Percentiles rank a stretch among this genome's conserved stretches.
phyloP scores from a whole-genome alignment of 176 grass and related monocot genomes.

The Phyllostachys edulis region DNA sequence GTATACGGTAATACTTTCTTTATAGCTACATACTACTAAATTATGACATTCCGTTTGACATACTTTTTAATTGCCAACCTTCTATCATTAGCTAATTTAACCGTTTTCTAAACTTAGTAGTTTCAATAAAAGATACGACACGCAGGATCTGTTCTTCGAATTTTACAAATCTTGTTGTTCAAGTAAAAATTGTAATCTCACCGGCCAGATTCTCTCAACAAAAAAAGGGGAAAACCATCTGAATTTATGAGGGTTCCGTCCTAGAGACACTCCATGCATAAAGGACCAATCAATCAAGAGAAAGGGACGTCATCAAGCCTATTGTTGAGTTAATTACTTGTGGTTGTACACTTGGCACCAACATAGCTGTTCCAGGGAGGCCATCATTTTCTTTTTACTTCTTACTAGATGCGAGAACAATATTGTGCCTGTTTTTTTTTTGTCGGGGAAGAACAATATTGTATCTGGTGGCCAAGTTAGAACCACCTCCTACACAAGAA shows the following conservation, averaged over 20 bases:
- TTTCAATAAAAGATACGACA: background rate
- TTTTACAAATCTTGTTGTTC: conserved; percentile 22
- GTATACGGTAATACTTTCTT: too few species aligned
- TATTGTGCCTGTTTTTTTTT: background rate
- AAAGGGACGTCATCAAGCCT: too few species aligned
- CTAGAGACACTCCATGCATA: too few species aligned
- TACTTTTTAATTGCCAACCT: background rate
- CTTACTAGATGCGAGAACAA: background rate
- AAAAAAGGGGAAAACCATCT: background rate
- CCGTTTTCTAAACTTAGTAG: background rate
- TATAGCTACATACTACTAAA: background rate
- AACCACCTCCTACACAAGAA: background rate
- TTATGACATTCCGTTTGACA: background rate
- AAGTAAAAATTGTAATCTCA: conserved; percentile 7
- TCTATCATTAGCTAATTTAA: background rate
- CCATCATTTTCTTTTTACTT: background rate
- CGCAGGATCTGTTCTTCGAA: background rate
- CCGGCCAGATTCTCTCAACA: background rate
- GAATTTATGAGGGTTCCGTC: background rate
- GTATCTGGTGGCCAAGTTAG: background rate
- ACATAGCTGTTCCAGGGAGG: background rate
- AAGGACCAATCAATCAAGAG: too few species aligned
- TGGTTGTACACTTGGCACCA: background rate
- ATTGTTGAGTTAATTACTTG: background rate
- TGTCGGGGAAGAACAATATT: background rate